Conservation (phyloP, 164 flowering plant genomes). For the Aristolochia contorta region DNA sequence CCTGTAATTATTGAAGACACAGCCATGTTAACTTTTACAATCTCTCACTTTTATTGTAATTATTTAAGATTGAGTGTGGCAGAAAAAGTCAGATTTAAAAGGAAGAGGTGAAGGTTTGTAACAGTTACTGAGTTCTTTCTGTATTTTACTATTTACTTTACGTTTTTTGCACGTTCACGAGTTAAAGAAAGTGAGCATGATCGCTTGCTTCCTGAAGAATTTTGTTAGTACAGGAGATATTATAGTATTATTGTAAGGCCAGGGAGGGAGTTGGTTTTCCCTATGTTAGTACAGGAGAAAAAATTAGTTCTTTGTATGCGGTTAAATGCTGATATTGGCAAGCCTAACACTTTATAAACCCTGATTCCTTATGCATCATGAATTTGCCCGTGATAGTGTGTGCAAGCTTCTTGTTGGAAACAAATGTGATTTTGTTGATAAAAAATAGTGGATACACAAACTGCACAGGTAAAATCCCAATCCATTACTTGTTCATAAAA, state of each 20-base stretch:
- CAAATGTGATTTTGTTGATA: conserved; percentile 54
- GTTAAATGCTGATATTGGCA: neutral
- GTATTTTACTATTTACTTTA: neutral
- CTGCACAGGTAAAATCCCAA: conserved; percentile 30
- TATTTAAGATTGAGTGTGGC: conserved; percentile 21
- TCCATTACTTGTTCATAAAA: neutral
- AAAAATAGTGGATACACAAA: conserved; percentile 43
- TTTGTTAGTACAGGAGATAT: neutral
- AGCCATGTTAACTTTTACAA: no score
- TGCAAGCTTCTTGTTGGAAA: conserved; percentile 67
- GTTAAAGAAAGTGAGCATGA: neutral
- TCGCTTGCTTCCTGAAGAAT: neutral
- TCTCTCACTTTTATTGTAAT: no score
- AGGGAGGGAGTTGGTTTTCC: no score
- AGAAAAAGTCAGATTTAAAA: conserved; percentile 57
- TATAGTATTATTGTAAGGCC: neutral
- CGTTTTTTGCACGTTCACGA: neutral
- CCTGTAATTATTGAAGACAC: no score
- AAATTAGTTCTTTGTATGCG: neutral
- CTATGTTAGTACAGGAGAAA: neutral
- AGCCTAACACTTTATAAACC: neutral
- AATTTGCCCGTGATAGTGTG: conserved; percentile 54
- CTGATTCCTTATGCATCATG: neutral
- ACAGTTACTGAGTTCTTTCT: no score
- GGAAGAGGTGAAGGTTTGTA: conserved; percentile 85